These are phyloP conservation scores for Tylopilus rubrobrunneus DNA, from an alignment of 768 basidiomycete species.

Conservation along the genomic window DNA sequence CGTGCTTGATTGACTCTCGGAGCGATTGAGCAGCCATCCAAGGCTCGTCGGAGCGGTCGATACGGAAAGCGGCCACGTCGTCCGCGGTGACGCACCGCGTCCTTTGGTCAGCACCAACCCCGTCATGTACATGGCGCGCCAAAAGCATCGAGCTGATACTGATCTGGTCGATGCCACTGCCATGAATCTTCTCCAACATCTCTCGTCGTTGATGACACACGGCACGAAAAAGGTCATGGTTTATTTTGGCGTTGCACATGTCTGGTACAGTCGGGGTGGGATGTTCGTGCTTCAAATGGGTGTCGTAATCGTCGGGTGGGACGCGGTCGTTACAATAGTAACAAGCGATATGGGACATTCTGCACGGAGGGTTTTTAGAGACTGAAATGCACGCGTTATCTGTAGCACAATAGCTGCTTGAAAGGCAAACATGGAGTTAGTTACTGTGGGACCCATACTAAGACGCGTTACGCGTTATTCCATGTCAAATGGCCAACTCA, in stretches of 20 bases:
- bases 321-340: slow-evolving; percentile 9
- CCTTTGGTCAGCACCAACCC: slow-evolving; percentile 5
- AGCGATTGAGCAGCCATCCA: slow-evolving; percentile 16
- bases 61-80: slow-evolving; percentile 22
- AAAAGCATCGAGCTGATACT: slow-evolving; percentile 17
- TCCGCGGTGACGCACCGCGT: slow-evolving; percentile 18
- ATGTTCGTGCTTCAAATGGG: slow-evolving; percentile 14
- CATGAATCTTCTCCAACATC: neutral
- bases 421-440: too few relatives aligned
- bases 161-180: neutral
- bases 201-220: neutral
- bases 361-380: too few relatives aligned
- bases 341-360: slow-evolving; percentile 15
- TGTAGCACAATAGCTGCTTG: too few relatives aligned
- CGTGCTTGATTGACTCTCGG: slow-evolving; percentile 19
- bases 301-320: slow-evolving; percentile 2
- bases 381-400: too few relatives aligned
- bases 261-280: slow-evolving; percentile 8
- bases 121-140: slow-evolving; percentile 16
- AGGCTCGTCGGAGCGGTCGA: slow-evolving; percentile 25
- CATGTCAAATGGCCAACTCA: neutral
- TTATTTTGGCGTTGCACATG: slow-evolving; percentile 1
- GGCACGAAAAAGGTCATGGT: neutral
- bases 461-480: too few relatives aligned
- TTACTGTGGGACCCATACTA: too few relatives aligned